Evolutionary conservation across 108 stramenopile species (phyloP).

Genomic region (Pseudonitzschia multiseries): DNA sequence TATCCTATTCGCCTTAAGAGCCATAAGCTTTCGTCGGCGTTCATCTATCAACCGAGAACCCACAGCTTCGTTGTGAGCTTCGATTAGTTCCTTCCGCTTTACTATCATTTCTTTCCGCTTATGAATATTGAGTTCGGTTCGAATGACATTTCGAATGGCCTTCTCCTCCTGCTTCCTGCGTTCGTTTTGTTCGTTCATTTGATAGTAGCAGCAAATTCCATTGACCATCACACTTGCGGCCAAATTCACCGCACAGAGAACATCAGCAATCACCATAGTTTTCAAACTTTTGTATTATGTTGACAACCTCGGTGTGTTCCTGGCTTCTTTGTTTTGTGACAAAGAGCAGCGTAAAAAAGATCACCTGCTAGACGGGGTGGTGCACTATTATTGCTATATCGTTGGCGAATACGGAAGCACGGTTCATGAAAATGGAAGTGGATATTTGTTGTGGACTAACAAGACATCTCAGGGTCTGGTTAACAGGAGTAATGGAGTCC

Average conservation of each 20-base stretch:
- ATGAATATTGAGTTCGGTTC: conserved; percentile 20
- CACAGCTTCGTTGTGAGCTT: not conserved
- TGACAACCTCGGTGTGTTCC: too few relatives aligned
- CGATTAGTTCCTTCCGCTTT: not conserved
- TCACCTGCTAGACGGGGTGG: too few relatives aligned
- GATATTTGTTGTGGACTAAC: too few relatives aligned
- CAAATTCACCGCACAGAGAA: conserved; percentile 28
- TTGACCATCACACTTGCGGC: conserved; percentile 27
- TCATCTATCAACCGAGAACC: not conserved
- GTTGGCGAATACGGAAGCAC: too few relatives aligned
- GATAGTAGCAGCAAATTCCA: conserved; percentile 35
- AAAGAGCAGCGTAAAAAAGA: too few relatives aligned
- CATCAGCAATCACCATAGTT: conserved; percentile 21
- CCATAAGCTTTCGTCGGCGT: conserved; percentile 16
- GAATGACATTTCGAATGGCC: conserved; percentile 9
- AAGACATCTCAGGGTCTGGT: too few relatives aligned
- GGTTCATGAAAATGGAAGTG: too few relatives aligned
- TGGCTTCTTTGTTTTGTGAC: too few relatives aligned
- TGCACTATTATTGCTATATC: too few relatives aligned
- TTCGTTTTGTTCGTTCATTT: conserved; percentile 24
- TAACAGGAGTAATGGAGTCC: too few relatives aligned
- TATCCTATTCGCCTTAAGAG: not conserved
- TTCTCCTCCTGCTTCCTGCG: conserved; percentile 18
- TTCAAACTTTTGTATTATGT: too few relatives aligned
- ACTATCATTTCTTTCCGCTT: not conserved